phyloP scores from a whole-genome alignment of 768 basidiomycete genomes.

The Trichaptum fuscoviolaceum region DNA sequence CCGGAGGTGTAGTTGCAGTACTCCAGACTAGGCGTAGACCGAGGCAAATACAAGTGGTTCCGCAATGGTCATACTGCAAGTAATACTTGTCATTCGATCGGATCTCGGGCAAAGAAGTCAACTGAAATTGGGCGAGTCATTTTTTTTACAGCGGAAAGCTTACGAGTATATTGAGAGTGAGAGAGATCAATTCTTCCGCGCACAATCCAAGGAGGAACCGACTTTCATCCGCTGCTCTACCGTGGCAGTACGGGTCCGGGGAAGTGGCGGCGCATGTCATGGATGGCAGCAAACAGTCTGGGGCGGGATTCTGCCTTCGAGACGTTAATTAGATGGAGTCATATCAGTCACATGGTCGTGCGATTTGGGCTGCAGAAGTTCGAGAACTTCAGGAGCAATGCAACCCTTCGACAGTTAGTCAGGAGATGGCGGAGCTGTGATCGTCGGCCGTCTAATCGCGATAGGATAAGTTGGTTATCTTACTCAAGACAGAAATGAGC shows the following conservation, averaged over 20 bases:
- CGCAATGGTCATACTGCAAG: neutral
- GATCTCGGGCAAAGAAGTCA: neutral
- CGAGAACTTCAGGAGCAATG: neutral
- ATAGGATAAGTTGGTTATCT: neutral
- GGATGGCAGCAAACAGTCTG: neutral
- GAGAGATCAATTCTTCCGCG: conserved; percentile 1
- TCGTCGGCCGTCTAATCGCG: neutral
- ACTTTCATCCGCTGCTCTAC: conserved; percentile 2
- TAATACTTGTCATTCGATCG: neutral
- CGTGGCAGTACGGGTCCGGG: neutral
- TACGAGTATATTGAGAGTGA: neutral
- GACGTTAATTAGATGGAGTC: neutral
- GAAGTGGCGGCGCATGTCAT: neutral
- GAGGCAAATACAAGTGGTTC: neutral
- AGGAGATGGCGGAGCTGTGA: neutral
- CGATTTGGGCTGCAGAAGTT: neutral
- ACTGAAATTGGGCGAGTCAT: neutral
- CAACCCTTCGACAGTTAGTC: neutral
- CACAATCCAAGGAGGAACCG: neutral
- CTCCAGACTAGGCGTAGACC: neutral
- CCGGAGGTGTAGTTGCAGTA: neutral
- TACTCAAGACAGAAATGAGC: neutral
- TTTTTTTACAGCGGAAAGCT: neutral
- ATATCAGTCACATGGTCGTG: neutral
- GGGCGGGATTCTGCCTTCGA: neutral